phyloP scores from a whole-genome alignment of 495 filamentous ascomycete genomes.

The Lasiosphaeria miniovina region DNA sequence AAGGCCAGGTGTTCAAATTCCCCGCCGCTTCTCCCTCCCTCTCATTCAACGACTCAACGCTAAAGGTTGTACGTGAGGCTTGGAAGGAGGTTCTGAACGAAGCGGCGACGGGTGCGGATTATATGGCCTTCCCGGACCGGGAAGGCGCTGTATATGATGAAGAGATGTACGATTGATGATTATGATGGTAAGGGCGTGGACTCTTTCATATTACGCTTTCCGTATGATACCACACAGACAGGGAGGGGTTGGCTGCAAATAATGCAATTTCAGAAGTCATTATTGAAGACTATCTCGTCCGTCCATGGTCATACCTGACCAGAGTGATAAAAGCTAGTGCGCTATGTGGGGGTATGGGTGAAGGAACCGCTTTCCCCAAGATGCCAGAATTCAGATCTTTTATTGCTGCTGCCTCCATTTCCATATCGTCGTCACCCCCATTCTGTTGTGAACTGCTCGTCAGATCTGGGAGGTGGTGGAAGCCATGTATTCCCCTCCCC shows the following conservation, averaged over 20 bases:
- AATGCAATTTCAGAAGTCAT: no score
- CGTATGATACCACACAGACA: slow-evolving; percentile 4
- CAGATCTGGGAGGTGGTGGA: not conserved
- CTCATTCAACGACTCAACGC: slow-evolving; percentile 63
- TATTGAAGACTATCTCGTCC: no score
- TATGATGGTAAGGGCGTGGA: slow-evolving; percentile 14
- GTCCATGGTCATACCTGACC: no score
- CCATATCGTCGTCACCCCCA: not conserved
- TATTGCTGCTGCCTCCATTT: no score
- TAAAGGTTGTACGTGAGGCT: slow-evolving; percentile 58
- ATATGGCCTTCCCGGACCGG: slow-evolving; percentile 64
- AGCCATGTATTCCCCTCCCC: no score
- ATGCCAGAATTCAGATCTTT: no score
- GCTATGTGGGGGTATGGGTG: no score
- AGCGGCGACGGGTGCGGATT: slow-evolving; percentile 45
- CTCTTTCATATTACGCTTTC: not conserved
- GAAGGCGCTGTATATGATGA: slow-evolving; percentile 49
- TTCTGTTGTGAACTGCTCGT: not conserved
- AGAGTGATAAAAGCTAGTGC: no score
- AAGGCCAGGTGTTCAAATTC: slow-evolving; percentile 41
- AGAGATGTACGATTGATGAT: slow-evolving; percentile 33
- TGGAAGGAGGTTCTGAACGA: slow-evolving; percentile 63
- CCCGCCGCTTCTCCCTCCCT: slow-evolving; percentile 58
- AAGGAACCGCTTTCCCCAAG: no score
- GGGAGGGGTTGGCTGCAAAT: no score